A percentile compares a stretch with the other conserved stretches of the same genome.
These are phyloP conservation scores for Discostella stelligeroides DNA, from an alignment of 108 stramenopile species.

Conservation along the genomic window DNA sequence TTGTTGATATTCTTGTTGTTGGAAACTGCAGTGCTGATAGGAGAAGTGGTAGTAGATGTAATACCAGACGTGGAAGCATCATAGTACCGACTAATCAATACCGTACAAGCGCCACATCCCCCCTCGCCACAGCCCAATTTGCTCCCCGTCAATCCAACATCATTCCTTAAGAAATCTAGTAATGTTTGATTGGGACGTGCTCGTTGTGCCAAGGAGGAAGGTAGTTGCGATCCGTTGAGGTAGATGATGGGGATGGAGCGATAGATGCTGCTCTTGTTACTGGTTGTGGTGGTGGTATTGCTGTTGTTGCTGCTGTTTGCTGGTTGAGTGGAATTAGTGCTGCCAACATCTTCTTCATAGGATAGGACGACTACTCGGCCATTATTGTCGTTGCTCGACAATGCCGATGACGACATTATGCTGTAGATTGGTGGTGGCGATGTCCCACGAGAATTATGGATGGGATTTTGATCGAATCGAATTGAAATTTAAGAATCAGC, in stretches of 20 bases:
- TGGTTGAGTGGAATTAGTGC: background rate
- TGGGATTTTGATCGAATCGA: too few relatives aligned
- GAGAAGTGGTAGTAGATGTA: too few relatives aligned
- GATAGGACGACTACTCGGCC: slow-evolving; percentile 5
- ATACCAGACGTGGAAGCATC: background rate
- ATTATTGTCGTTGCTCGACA: too few relatives aligned
- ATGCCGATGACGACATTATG: too few relatives aligned
- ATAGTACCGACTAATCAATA: slow-evolving; percentile 60
- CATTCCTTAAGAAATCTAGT: slow-evolving; percentile 70
- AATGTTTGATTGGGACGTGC: slow-evolving; percentile 79
- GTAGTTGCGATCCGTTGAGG: slow-evolving; percentile 71
- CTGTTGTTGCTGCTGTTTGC: background rate
- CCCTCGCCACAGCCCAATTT: slow-evolving; percentile 83
- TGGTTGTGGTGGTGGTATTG: background rate
- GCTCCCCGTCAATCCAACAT: slow-evolving; percentile 70
- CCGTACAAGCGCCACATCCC: slow-evolving; percentile 96
- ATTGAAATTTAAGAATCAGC: too few relatives aligned
- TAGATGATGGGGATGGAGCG: slow-evolving; percentile 74
- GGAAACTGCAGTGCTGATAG: background rate
- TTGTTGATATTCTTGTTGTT: too few relatives aligned
- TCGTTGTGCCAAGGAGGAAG: slow-evolving; percentile 47
- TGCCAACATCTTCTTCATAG: slow-evolving; percentile 4
- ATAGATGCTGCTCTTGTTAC: slow-evolving; percentile 35
- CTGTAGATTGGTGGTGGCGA: too few relatives aligned
- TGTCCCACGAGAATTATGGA: too few relatives aligned